These are phyloP conservation scores for Pseudopyrenochaeta lycopersici DNA, from an alignment of 2,329 filamentous ascomycete genomes.

Conservation along the genomic window DNA sequence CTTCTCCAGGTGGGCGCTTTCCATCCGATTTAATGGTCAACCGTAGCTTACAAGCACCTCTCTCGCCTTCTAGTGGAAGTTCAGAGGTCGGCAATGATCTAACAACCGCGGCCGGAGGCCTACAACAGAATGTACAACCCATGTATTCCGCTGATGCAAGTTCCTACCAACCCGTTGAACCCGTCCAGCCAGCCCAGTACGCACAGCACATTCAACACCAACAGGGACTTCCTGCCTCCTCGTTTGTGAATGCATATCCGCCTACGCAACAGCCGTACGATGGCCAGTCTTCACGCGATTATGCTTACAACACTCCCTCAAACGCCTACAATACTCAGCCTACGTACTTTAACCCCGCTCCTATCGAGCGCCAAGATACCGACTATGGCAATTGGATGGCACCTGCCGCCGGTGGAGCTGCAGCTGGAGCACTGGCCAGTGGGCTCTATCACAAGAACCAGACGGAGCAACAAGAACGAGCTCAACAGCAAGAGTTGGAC, in stretches of 20 bases:
- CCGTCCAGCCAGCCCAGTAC: slow-evolving; percentile 12
- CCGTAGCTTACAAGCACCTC: slow-evolving; percentile 80
- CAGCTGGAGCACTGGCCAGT: slow-evolving; percentile 52
- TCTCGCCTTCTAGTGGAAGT: slow-evolving; percentile 83
- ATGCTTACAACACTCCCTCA: slow-evolving; percentile 5
- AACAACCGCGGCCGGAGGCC: slow-evolving; percentile 66
- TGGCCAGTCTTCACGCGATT: slow-evolving; percentile 4
- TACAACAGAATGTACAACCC: slow-evolving; percentile 53
- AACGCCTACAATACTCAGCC: slow-evolving; percentile 4
- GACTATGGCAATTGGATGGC: slow-evolving; percentile 65
- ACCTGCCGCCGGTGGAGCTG: slow-evolving; percentile 56
- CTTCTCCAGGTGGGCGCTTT: slow-evolving; percentile 94
- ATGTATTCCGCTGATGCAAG: slow-evolving; percentile 29
- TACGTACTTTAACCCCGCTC: slow-evolving; percentile 7
- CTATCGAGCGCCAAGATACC: slow-evolving; percentile 47
- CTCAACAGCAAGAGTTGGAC: slow-evolving; percentile 27
- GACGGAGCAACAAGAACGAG: slow-evolving; percentile 35
- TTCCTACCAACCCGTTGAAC: slow-evolving; percentile 26
- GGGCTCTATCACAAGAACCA: slow-evolving; percentile 46
- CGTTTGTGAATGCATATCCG: slow-evolving; percentile 26
- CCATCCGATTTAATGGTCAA: slow-evolving; percentile 92
- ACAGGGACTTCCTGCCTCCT: slow-evolving; percentile 19
- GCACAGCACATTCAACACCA: slow-evolving; percentile 10
- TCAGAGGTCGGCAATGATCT: slow-evolving; percentile 71
- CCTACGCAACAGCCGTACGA: slow-evolving; percentile 17